phyloP scores from a whole-genome alignment of 202 grass and related monocot genomes.

The Setaria viridis region DNA sequence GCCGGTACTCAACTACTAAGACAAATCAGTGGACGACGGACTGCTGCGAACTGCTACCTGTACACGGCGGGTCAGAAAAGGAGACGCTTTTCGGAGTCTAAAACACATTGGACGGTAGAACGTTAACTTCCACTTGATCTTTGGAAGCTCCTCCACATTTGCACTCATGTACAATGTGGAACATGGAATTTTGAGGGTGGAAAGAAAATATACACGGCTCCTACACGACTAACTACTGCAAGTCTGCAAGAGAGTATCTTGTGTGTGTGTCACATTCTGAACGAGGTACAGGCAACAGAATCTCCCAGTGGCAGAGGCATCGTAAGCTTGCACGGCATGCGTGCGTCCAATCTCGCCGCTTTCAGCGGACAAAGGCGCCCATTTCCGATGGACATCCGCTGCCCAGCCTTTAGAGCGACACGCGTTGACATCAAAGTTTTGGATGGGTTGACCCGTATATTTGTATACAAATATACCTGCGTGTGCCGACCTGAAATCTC shows the following conservation, averaged over 20 bases:
- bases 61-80: not conserved
- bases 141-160: not conserved
- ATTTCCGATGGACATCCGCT: not conserved
- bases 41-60: not conserved
- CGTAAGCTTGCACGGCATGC: not conserved
- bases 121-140: not conserved
- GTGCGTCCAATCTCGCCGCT: not conserved
- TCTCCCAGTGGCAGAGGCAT: not conserved
- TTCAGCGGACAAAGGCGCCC: not conserved
- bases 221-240: not conserved
- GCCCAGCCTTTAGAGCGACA: constrained; percentile 3
- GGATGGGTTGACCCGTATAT: not conserved
- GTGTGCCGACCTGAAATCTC: constrained; percentile 1
- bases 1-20: not conserved
- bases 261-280: not conserved
- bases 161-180: not conserved
- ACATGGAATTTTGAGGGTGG: not conserved
- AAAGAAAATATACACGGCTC: not conserved
- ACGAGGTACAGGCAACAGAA: not conserved
- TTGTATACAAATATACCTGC: not conserved
- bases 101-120: constrained; percentile 4
- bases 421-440: constrained; percentile 26
- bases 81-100: not conserved
- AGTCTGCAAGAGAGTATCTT: too few relatives aligned
- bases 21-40: not conserved